A percentile compares a stretch with the other conserved stretches of the same genome.
phyloP scores from a whole-genome alignment of 345 rosid genomes.

The Populus nigra region DNA sequence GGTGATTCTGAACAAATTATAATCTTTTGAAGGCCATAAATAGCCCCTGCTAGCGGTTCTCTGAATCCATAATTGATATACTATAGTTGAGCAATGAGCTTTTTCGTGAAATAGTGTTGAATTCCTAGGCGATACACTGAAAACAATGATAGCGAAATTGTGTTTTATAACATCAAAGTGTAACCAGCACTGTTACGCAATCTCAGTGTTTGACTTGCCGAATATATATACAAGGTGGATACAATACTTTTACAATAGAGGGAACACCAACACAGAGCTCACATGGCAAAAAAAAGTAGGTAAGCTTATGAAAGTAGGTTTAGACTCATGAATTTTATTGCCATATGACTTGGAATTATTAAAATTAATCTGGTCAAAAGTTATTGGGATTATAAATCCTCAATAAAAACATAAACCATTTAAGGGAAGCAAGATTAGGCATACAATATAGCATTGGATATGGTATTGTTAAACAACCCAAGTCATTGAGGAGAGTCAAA shows the following conservation, averaged over 20 bases:
- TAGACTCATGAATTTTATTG: background rate
- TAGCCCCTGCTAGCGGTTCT: background rate
- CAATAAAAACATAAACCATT: background rate
- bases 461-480: background rate
- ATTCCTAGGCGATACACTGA: background rate
- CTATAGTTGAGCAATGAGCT: background rate
- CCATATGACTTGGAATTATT: background rate
- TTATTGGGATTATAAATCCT: background rate
- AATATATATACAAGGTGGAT: background rate
- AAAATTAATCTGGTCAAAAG: background rate
- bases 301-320: conserved; percentile 10
- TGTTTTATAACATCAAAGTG: background rate
- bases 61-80: background rate
- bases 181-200: background rate
- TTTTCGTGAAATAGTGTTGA: background rate
- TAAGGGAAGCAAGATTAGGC: conserved; percentile 3
- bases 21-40: background rate
- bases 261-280: background rate
- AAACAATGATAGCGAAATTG: background rate
- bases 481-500: conserved; percentile 6
- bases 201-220: background rate
- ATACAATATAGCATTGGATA: background rate
- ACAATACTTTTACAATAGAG: background rate
- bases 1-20: background rate
- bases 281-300: conserved; percentile 5